phyloP scores from a whole-genome alignment of 2,329 filamentous ascomycete species.

The Paracoccidioides brasiliensis region DNA sequence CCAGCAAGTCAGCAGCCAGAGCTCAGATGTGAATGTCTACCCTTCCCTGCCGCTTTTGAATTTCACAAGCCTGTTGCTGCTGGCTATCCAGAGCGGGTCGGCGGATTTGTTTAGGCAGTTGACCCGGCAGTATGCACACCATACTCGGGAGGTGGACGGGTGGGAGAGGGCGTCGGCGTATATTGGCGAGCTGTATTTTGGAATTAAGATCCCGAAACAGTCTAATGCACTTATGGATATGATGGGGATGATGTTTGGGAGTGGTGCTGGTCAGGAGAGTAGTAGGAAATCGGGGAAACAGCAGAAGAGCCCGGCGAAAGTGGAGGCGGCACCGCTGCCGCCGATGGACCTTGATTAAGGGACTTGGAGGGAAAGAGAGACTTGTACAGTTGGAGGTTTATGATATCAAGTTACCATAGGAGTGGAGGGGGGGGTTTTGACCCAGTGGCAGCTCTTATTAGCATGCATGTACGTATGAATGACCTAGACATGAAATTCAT shows the following conservation, averaged over 20 bases:
- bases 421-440: no score
- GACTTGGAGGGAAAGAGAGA: background rate
- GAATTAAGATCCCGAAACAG: constrained; percentile 74
- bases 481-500: constrained; percentile 26
- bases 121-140: constrained; percentile 62
- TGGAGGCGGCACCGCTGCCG: constrained; percentile 33
- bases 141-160: constrained; percentile 61
- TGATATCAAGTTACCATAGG: background rate
- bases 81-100: constrained; percentile 70
- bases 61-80: constrained; percentile 72
- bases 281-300: constrained; percentile 32
- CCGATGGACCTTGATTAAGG: constrained; percentile 34
- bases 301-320: constrained; percentile 29
- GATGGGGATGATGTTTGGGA: constrained; percentile 91
- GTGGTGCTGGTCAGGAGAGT: constrained; percentile 42
- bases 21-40: constrained; percentile 66
- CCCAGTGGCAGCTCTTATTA: no score
- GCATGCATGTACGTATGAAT: background rate
- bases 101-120: constrained; percentile 70
- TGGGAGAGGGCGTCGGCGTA: constrained; percentile 77
- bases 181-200: constrained; percentile 95
- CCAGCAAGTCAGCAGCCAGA: constrained; percentile 66
- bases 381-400: background rate
- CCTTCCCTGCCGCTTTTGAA: constrained; percentile 89
- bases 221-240: constrained; percentile 92